phyloP scores from a whole-genome alignment of 305 asterid species.

The Salvia sclarea region DNA sequence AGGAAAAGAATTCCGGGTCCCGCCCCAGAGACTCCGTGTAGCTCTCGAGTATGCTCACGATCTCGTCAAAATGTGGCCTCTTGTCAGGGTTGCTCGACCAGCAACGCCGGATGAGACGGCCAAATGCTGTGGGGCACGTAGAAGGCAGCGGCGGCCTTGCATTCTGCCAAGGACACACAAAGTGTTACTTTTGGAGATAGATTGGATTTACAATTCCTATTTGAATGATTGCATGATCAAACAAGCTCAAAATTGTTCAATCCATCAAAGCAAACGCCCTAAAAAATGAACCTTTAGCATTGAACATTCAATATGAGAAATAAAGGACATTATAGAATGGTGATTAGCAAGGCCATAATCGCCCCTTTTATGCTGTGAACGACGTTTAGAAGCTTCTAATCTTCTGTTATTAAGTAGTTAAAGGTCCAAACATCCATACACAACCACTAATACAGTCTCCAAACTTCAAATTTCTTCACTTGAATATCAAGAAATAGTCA shows the following conservation, averaged over 20 bases:
- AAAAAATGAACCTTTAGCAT: background rate
- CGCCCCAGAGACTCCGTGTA: slow-evolving; percentile 58
- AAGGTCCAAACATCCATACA: background rate
- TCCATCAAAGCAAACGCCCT: background rate
- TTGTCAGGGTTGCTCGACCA: slow-evolving; percentile 87
- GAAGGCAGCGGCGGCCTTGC: slow-evolving; percentile 90
- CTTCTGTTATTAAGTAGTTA: background rate
- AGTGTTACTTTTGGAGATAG: no score
- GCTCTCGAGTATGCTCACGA: slow-evolving; percentile 62
- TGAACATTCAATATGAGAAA: background rate
- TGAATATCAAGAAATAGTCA: background rate
- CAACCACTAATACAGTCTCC: background rate
- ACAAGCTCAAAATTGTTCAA: background rate
- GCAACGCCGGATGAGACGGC: slow-evolving; percentile 69
- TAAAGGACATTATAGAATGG: background rate
- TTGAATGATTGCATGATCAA: background rate
- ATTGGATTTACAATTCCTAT: no score
- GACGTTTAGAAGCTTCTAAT: background rate
- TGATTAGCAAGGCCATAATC: background rate
- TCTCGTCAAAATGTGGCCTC: slow-evolving; percentile 82
- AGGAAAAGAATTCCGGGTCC: slow-evolving; percentile 65
- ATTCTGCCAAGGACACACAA: slow-evolving; percentile 49
- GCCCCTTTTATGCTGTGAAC: background rate
- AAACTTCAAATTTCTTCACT: background rate
- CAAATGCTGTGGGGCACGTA: slow-evolving; percentile 68